These are phyloP conservation scores for Candida suzukii DNA, from an alignment of 805 yeast species.

Conservation along the genomic window DNA sequence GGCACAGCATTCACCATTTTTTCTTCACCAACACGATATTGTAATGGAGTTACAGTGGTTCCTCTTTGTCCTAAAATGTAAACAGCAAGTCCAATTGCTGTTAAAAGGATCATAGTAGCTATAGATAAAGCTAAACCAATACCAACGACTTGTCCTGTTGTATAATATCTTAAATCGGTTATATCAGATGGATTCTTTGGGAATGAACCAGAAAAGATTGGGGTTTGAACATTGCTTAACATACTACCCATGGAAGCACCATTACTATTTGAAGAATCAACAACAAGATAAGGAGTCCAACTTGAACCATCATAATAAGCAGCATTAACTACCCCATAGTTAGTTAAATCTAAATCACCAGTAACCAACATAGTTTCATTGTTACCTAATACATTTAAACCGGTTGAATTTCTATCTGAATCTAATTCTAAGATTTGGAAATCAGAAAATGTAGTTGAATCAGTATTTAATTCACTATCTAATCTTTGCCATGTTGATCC, in stretches of 20 bases:
- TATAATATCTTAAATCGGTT: conserved; percentile 18
- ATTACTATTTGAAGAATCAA: conserved; percentile 13
- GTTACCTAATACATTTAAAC: conserved; percentile 30
- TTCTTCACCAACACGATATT: conserved; percentile 51
- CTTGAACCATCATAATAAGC: conserved; percentile 58
- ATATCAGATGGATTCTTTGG: not conserved
- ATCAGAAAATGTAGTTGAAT: conserved; percentile 35
- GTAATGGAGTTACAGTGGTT: conserved; percentile 36
- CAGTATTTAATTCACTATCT: conserved; percentile 24
- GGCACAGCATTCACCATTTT: conserved; percentile 59
- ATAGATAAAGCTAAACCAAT: conserved; percentile 63
- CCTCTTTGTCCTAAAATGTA: conserved; percentile 28
- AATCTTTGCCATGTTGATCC: conserved; percentile 42
- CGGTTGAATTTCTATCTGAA: conserved; percentile 8
- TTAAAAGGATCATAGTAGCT: conserved; percentile 36
- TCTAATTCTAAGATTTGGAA: conserved; percentile 13
- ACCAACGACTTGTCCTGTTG: conserved; percentile 60
- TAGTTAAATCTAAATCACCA: conserved; percentile 44
- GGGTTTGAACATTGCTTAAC: not conserved
- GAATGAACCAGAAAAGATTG: conserved; percentile 1
- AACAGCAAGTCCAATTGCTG: conserved; percentile 32
- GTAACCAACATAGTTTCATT: conserved; percentile 45
- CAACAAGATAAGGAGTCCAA: conserved; percentile 62
- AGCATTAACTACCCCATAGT: conserved; percentile 50
- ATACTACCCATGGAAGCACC: not conserved